phyloP scores from a whole-genome alignment of 2,329 filamentous ascomycete genomes.

The Anisogramma anomala region DNA sequence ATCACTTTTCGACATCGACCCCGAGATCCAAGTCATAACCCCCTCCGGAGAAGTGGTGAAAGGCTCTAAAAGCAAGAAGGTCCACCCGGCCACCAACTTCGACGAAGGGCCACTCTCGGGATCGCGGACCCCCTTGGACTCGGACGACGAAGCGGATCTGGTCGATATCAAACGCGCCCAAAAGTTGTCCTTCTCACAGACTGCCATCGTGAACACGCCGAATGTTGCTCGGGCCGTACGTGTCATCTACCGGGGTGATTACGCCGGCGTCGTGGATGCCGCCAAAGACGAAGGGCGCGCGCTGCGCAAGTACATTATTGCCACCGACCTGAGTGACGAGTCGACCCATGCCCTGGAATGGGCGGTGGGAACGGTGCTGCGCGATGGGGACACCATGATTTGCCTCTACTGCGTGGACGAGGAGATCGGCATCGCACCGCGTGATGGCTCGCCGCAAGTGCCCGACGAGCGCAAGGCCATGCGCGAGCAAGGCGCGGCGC shows the following conservation, averaged over 20 bases:
- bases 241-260: constrained; percentile 85
- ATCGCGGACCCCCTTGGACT: constrained; percentile 52
- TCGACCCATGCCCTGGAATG: constrained; percentile 92
- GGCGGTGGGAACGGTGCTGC: constrained; percentile 89
- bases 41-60: constrained; percentile 51
- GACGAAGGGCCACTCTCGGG: constrained; percentile 53
- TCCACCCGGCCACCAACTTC: constrained; percentile 78
- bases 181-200: constrained; percentile 69
- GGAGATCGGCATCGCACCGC: constrained; percentile 50
- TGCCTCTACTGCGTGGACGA: constrained; percentile 92
- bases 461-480: constrained; percentile 65
- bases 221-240: constrained; percentile 73
- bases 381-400: constrained; percentile 87
- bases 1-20: constrained; percentile 50
- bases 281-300: constrained; percentile 68
- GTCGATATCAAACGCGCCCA: constrained; percentile 82
- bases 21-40: constrained; percentile 52
- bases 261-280: constrained; percentile 60
- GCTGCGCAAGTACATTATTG: constrained; percentile 85
- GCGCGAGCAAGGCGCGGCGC: constrained; percentile 61
- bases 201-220: constrained; percentile 63
- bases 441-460: constrained; percentile 38
- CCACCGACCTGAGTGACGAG: constrained; percentile 88
- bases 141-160: constrained; percentile 75
- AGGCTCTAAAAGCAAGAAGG: constrained; percentile 37